Evolutionary conservation across 2,329 filamentous ascomycete genomes (phyloP).

Genomic region (Penicillium capsulatum): DNA sequence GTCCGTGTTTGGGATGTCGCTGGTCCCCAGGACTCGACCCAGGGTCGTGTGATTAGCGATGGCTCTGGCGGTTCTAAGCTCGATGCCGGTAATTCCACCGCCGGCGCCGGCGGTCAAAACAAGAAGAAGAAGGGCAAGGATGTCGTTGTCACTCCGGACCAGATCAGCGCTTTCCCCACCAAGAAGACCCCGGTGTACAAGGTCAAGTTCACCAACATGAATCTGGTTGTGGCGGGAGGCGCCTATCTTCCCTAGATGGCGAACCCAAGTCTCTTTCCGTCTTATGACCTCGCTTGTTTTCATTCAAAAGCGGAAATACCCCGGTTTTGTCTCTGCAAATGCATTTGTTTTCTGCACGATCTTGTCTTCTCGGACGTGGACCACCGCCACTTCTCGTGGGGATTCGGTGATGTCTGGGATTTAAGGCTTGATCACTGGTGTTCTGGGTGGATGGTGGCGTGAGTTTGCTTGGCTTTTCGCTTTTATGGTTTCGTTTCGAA

Average conservation of each 20-base stretch:
- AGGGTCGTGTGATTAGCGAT: constrained; percentile 51
- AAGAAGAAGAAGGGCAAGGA: constrained; percentile 76
- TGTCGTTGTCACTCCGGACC: constrained; percentile 82
- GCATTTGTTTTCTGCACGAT: constrained; percentile 2
- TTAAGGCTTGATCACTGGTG: constrained; percentile 7
- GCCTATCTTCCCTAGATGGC: constrained; percentile 53
- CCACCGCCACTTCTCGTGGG: neutral
- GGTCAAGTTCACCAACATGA: constrained; percentile 92
- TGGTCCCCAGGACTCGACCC: constrained; percentile 58
- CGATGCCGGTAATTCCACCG: constrained; percentile 50
- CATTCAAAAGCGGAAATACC: constrained; percentile 17
- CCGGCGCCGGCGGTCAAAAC: constrained; percentile 43
- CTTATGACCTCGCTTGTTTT: neutral
- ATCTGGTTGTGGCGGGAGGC: constrained; percentile 81
- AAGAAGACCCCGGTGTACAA: constrained; percentile 96
- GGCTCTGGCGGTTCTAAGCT: constrained; percentile 48
- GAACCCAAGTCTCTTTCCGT: neutral
- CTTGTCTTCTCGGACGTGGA: neutral
- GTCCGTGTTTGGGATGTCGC: constrained; percentile 92
- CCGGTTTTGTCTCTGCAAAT: constrained; percentile 5
- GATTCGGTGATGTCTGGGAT: constrained; percentile 12
- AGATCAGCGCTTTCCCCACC: constrained; percentile 90
- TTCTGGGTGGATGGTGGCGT: constrained; percentile 11
- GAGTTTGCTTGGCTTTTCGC: neutral
- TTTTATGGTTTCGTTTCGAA: neutral